Evolutionary conservation across 495 filamentous ascomycete species (phyloP).

Genomic region (Jackrogersella minutella): DNA sequence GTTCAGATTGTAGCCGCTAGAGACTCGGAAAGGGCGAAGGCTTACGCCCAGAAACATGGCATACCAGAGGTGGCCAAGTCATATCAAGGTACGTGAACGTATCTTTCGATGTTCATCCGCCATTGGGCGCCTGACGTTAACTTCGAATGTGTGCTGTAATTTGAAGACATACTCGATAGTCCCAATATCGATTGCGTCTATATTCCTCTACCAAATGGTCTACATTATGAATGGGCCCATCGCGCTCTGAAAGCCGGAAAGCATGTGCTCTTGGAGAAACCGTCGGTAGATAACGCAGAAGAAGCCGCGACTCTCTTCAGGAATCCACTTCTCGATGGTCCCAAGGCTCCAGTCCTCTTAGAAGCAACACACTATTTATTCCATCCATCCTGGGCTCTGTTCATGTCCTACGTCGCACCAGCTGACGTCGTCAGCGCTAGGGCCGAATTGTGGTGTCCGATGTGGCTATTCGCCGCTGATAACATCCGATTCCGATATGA

Average conservation of each 20-base stretch:
- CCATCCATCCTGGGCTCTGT: conserved; percentile 62
- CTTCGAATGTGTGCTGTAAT: not conserved
- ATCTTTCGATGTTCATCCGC: not conserved
- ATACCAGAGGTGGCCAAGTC: conserved; percentile 62
- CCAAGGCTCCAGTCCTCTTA: conserved; percentile 56
- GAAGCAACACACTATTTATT: conserved; percentile 69
- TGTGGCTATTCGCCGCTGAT: conserved; percentile 43
- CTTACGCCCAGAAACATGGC: conserved; percentile 64
- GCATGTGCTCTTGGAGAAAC: conserved; percentile 67
- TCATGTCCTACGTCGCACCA: conserved; percentile 54
- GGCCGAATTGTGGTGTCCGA: conserved; percentile 43
- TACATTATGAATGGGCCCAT: conserved; percentile 63
- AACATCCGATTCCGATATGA: conserved; percentile 66
- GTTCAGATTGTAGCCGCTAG: conserved; percentile 66
- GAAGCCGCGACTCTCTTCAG: conserved; percentile 58
- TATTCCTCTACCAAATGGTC: conserved; percentile 60
- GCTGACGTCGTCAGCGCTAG: conserved; percentile 50
- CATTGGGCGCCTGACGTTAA: not conserved
- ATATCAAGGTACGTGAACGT: conserved; percentile 56
- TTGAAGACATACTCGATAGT: conserved; percentile 60
- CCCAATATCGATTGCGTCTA: conserved; percentile 60
- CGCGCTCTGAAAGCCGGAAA: conserved; percentile 62
- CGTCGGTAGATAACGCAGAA: conserved; percentile 57
- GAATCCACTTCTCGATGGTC: conserved; percentile 46
- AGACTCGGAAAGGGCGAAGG: conserved; percentile 59